Evolutionary conservation across 371 early-diverging fungal genomes (phyloP).

Genomic region (Conidiobolus incongruus): DNA sequence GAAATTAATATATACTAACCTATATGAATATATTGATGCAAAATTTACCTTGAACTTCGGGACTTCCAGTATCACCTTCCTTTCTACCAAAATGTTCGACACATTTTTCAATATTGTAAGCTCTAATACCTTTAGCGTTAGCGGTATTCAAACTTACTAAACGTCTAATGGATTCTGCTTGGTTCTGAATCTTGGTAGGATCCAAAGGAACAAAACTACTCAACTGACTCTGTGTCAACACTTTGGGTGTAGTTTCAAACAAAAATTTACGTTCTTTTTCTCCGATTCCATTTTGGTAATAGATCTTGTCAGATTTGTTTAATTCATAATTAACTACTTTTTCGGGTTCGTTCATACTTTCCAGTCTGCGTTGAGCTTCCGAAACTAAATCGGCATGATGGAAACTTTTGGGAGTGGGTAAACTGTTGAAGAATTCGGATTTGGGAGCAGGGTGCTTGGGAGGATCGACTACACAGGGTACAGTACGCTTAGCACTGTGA

Average conservation of each 20-base stretch:
- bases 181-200: conserved; percentile 17
- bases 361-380: background rate
- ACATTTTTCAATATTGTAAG: conserved; percentile 52
- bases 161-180: conserved; percentile 46
- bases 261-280: conserved; percentile 7
- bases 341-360: background rate
- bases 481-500: background rate
- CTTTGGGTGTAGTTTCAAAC: conserved; percentile 5
- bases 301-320: background rate
- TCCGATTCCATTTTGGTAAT: background rate
- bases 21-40: background rate
- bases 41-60: conserved; percentile 74
- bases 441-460: conserved; percentile 1
- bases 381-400: background rate
- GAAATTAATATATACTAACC: conserved; percentile 2
- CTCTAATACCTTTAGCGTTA: conserved; percentile 38
- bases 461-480: background rate
- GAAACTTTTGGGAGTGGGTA: conserved; percentile 8
- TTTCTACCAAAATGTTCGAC: conserved; percentile 54
- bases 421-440: background rate
- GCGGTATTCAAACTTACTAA: conserved; percentile 58
- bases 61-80: conserved; percentile 71
- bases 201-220: too few species aligned
- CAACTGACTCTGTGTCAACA: too few species aligned
- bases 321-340: background rate